A percentile compares a stretch with the other conserved stretches of the same genome.
Evolutionary conservation across 2,329 filamentous ascomycete species (phyloP).

Genomic region (Neophaeococcomyces mojaviensis): DNA sequence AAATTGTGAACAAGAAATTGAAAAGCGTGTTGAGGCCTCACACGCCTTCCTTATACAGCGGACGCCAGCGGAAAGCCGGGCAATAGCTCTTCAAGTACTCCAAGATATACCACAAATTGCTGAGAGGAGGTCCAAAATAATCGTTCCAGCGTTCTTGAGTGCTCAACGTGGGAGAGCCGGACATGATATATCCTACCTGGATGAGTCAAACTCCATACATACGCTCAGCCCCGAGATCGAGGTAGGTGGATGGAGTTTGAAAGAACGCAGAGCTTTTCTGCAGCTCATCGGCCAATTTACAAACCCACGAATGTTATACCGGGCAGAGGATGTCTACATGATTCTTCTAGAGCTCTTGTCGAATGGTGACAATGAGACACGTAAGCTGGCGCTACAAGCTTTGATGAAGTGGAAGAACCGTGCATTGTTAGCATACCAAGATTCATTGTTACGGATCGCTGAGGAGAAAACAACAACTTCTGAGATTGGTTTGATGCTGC

Average conservation of each 20-base stretch:
- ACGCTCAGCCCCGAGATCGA: slow-evolving; percentile 23
- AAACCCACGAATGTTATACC: slow-evolving; percentile 79
- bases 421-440: slow-evolving; percentile 68
- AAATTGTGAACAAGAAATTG: neutral
- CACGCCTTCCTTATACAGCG: slow-evolving; percentile 12
- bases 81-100: slow-evolving; percentile 73
- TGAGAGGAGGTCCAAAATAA: slow-evolving; percentile 74
- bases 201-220: slow-evolving; percentile 17
- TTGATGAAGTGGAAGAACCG: slow-evolving; percentile 84
- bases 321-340: slow-evolving; percentile 65
- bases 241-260: slow-evolving; percentile 36
- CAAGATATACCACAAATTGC: slow-evolving; percentile 65
- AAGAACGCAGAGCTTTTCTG: slow-evolving; percentile 76
- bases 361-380: slow-evolving; percentile 85
- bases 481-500: slow-evolving; percentile 82
- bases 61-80: slow-evolving; percentile 48
- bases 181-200: neutral
- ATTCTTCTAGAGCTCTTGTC: slow-evolving; percentile 68
- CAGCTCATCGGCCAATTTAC: slow-evolving; percentile 74
- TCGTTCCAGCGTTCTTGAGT: slow-evolving; percentile 78
- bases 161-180: slow-evolving; percentile 43
- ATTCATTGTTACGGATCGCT: slow-evolving; percentile 76
- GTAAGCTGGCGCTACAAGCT: slow-evolving; percentile 75
- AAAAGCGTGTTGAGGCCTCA: slow-evolving; percentile 46
- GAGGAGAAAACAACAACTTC: slow-evolving; percentile 91